Conservation (phyloP, 2,329 filamentous ascomycete genomes). For the Diaporthe amygdali region DNA sequence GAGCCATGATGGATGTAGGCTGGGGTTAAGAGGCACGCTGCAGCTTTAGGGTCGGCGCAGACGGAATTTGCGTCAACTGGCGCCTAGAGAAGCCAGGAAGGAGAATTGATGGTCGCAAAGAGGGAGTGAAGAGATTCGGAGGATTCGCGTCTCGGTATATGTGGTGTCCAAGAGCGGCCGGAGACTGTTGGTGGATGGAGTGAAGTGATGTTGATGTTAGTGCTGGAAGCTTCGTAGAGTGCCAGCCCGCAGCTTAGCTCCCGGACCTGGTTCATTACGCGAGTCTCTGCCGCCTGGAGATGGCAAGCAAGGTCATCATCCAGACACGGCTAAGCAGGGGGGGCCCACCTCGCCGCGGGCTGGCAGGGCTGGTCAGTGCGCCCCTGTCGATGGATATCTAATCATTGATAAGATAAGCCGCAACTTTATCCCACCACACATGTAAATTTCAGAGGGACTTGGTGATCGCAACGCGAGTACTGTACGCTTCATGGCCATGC, state of each 20-base stretch:
- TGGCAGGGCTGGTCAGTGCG: conserved; percentile 14
- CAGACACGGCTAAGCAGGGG: conserved; percentile 11
- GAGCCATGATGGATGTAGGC: conserved; percentile 69
- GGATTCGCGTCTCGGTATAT: conserved; percentile 7
- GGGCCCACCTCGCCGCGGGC: not conserved
- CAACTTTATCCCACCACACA: conserved; percentile 11
- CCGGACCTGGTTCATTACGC: conserved; percentile 33
- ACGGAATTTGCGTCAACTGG: conserved; percentile 26
- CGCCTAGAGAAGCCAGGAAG: conserved; percentile 32
- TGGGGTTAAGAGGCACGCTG: not conserved
- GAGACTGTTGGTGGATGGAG: conserved; percentile 1
- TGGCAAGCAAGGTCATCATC: conserved; percentile 22
- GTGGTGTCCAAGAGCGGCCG: conserved; percentile 7
- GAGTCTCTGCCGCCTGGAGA: conserved; percentile 43
- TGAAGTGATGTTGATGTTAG: conserved; percentile 24
- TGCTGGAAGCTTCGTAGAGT: conserved; percentile 29
- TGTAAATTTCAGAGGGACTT: conserved; percentile 23
- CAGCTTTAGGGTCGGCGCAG: conserved; percentile 12
- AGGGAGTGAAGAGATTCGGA: not conserved
- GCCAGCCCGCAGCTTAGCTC: conserved; percentile 27
- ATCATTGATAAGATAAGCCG: conserved; percentile 25
- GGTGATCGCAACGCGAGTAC: not conserved
- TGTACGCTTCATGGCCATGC: not conserved
- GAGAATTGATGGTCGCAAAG: not conserved
- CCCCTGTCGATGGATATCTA: too few relatives aligned